Base-by-base conservation (phyloP, 371 early-diverging fungal species). In the Mortierella sp. region DNA sequence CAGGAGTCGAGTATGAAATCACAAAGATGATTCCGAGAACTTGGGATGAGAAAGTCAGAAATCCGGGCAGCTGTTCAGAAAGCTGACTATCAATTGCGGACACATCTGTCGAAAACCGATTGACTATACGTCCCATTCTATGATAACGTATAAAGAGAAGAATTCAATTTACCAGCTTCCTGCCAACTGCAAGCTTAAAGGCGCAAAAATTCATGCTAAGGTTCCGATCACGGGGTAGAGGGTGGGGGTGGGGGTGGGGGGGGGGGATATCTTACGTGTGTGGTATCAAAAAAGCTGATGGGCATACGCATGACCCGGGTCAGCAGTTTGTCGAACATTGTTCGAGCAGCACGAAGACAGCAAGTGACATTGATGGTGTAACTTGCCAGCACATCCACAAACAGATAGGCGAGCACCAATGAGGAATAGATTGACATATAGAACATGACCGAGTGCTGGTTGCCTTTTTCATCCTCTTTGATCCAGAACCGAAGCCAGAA, bases 401-500 rank as follows among this genome's bases (percentile, higher is more conserved):
- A 37, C 37, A 37, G 37, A 37, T 37, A 37, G 5, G 9, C 37
- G 37, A 37, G 37, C 9, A 37, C 37, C 52, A 91, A 84, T 11
- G 82, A 53, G 16, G 23, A 53, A 26, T 19, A 93, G 95, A 68
- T 97, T 96, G 11, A 94, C 87, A 12, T 79, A 80, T 23, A 96
- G 83, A 62, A 93, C 90, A 52, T 82, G 82, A 64, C 88, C 81
- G 23, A 89, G 84, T 15, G 64, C 37, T 25, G 23, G 9, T 9
- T 53, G 23, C 75, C 61, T 11, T 82, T 67, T 23, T 80, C 74
- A 15, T 68, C 55, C 25, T 75, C 74, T 14, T 69, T 70, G 56
- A 87, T 84, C 94, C 94, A 93, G 63, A 87, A 73, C 56, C 92
- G 89, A 44, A 94, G 84, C 92, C 94, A 94, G 44, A 94, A 64